A percentile compares a stretch with the other conserved stretches of the same genome.
Conservation (phyloP, 805 yeast species). For the Saccharomycopsis fodiens region DNA sequence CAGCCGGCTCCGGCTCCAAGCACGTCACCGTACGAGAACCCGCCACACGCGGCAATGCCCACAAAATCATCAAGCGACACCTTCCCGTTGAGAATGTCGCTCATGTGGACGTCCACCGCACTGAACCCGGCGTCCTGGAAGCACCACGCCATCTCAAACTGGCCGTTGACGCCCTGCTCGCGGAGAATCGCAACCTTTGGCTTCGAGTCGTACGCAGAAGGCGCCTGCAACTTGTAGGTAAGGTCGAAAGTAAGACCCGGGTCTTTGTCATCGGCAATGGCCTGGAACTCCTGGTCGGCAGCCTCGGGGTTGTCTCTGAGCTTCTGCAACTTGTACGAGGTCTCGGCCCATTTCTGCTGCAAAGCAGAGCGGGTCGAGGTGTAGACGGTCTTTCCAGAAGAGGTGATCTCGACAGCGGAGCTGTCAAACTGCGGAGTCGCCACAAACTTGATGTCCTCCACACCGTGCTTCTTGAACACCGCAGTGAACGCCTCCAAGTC, state of each 20-base stretch:
- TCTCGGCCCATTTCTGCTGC: slow-evolving; percentile 79
- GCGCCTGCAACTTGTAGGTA: slow-evolving; percentile 52
- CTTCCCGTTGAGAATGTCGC: slow-evolving; percentile 72
- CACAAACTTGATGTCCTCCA: slow-evolving; percentile 51
- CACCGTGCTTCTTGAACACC: slow-evolving; percentile 50
- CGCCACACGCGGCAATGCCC: slow-evolving; percentile 98
- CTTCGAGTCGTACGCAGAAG: slow-evolving; percentile 31
- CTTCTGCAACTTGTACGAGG: slow-evolving; percentile 84
- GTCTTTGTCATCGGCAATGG: slow-evolving; percentile 70
- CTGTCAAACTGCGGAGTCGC: slow-evolving; percentile 59
- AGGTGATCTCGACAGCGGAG: slow-evolving; percentile 41
- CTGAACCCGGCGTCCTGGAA: slow-evolving; percentile 93
- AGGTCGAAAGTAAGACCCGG: slow-evolving; percentile 85
- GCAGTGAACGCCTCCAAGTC: slow-evolving; percentile 48
- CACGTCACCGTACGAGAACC: slow-evolving; percentile 98
- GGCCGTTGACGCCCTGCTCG: slow-evolving; percentile 98
- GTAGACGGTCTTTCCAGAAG: slow-evolving; percentile 41
- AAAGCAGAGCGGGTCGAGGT: slow-evolving; percentile 52
- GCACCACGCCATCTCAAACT: slow-evolving; percentile 97
- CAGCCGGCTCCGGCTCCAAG: slow-evolving; percentile 98
- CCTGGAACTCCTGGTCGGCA: slow-evolving; percentile 77
- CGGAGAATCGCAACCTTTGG: slow-evolving; percentile 95
- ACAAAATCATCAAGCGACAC: slow-evolving; percentile 71
- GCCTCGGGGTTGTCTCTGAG: slow-evolving; percentile 90
- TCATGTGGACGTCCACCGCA: slow-evolving; percentile 94